Evolutionary conservation across 805 yeast species (phyloP), one percentile per base, ranked within the genome.

Genomic region (Candida lessepsii): DNA sequence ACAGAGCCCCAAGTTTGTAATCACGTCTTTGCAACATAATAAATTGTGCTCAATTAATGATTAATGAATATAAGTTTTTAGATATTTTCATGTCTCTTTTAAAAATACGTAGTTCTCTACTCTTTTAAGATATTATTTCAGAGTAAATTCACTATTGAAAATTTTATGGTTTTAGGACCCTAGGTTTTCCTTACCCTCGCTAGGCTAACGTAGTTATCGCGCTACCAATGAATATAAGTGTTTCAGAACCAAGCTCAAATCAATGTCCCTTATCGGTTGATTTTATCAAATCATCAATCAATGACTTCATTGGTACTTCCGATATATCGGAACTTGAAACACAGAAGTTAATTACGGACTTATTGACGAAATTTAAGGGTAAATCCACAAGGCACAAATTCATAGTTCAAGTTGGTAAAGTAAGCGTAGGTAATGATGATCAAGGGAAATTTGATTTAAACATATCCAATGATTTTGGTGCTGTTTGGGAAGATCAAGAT

Each of bases 11-110:
- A 24, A 56, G 48, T 65, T 65, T 43, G 54, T 66, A 9, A 56
- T 65, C 38, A 65, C 71, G 6, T 61, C 70, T 2, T 53, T 62
- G 39, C 60, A 61, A 40, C 43, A 46, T 28, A 16, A 33, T 21
- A 40, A 40, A 16, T 20, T 44, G 21, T 37, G 42, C 16, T 40
- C 41, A 20, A 32, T 18, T 33, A 32, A 29, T 42, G 41, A 31
- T 39, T 23, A 23, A 40, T 31, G 34, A 28, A 19, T 28, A 23
- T 24, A 29, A 7, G 4, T 5, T 16, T 5, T 15, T 26, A 5
- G 7, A 15, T 13, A 13, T 15, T 26, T 25, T 25, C 10, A n/a
- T 25, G 7, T 25, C 13, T 25, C 27, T 10, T 25, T 25, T n/a
- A n/a, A n/a, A n/a, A n/a, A n/a, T n/a, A n/a, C n/a, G n/a, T n/a